Evolutionary conservation across 2,329 filamentous ascomycete genomes (phyloP).

Genomic region (Neophaeococcomyces aloes): DNA sequence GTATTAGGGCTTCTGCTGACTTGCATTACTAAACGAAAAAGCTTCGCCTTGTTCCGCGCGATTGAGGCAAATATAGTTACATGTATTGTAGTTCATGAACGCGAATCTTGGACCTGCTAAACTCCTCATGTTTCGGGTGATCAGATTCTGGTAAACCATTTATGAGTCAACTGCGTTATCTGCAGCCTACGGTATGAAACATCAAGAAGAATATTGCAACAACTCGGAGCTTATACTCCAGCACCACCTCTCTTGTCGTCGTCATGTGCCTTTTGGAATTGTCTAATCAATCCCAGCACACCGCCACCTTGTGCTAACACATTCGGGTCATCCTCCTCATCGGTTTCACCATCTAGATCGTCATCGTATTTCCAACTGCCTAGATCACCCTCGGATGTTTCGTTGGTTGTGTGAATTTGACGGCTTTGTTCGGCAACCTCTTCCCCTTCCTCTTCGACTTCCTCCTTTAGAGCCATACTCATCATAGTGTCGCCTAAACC

Average conservation of each 20-base stretch:
- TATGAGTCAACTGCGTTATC: too few relatives aligned
- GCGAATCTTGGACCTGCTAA: too few relatives aligned
- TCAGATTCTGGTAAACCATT: too few relatives aligned
- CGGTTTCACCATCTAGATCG: conserved; percentile 31
- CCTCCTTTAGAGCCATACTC: conserved; percentile 35
- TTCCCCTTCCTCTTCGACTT: conserved; percentile 9
- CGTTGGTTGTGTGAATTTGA: not conserved
- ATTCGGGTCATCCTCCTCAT: conserved; percentile 40
- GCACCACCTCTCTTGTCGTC: conserved; percentile 23
- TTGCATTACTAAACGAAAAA: too few relatives aligned
- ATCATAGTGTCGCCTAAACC: conserved; percentile 22
- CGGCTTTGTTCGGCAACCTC: not conserved
- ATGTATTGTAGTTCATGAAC: too few relatives aligned
- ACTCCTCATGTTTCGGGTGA: too few relatives aligned
- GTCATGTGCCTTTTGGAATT: conserved; percentile 54
- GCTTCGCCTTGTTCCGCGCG: too few relatives aligned
- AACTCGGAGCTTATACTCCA: conserved; percentile 6
- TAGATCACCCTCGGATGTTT: not conserved
- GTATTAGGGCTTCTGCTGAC: too few relatives aligned
- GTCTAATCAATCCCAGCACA: conserved; percentile 55
- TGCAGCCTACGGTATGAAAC: not conserved
- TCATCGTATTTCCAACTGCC: conserved; percentile 33
- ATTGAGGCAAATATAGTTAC: too few relatives aligned
- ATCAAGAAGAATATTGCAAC: not conserved
- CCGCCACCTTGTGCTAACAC: conserved; percentile 39